phyloP scores from a whole-genome alignment of 768 basidiomycete species.

The Naganishia vishniacii region DNA sequence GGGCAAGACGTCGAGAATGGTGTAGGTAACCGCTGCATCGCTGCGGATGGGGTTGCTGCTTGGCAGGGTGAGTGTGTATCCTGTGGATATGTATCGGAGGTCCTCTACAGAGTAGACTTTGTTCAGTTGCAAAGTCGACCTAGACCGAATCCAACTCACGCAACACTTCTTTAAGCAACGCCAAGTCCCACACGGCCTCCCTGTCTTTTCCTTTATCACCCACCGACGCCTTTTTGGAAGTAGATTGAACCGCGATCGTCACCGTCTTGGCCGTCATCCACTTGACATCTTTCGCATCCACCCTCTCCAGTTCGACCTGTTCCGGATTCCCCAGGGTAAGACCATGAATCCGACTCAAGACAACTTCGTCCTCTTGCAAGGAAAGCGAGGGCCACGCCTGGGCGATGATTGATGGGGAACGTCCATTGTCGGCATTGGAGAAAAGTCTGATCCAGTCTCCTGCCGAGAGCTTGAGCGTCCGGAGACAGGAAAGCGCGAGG shows the following conservation, averaged over 20 bases:
- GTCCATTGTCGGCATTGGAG: not conserved
- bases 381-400: conserved; percentile 8
- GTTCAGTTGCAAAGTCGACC: not conserved
- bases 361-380: conserved; percentile 1
- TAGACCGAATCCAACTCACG: no score
- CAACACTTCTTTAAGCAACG: conserved; percentile 36
- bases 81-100: conserved; percentile 9
- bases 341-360: not conserved
- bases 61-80: conserved; percentile 2
- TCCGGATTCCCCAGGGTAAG: conserved; percentile 9
- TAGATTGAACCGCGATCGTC: not conserved
- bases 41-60: not conserved
- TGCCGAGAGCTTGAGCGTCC: not conserved
- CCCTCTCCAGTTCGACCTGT: not conserved
- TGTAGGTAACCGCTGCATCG: not conserved
- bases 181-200: conserved; percentile 36
- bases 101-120: conserved; percentile 5
- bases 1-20: not conserved
- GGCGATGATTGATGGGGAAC: not conserved
- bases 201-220: conserved; percentile 25
- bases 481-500: conserved; percentile 1
- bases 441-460: conserved; percentile 13
- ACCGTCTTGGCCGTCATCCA: conserved; percentile 23
- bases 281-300: conserved; percentile 12
- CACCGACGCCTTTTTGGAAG: not conserved